phyloP scores from a whole-genome alignment of 805 yeast species.

The Kodamaea jinghongensis region DNA sequence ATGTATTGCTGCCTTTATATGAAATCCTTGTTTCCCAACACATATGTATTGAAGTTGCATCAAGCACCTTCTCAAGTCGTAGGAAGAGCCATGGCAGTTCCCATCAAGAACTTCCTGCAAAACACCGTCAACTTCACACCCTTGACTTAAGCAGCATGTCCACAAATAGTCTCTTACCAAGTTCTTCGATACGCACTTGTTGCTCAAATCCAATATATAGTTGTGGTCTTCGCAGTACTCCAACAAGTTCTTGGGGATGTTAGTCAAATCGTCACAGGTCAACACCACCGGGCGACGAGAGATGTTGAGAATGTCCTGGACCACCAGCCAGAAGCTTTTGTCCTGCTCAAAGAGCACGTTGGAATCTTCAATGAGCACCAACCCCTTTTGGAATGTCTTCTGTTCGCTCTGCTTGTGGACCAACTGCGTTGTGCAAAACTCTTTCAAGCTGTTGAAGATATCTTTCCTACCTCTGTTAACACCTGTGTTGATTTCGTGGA shows the following conservation, averaged over 20 bases:
- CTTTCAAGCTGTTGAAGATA: constrained; percentile 61
- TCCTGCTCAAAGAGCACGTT: constrained; percentile 79
- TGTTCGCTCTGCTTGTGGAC: constrained; percentile 49
- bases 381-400: constrained; percentile 49
- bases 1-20: too few species aligned
- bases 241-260: constrained; percentile 48
- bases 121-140: constrained; percentile 30
- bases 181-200: constrained; percentile 12
- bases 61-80: constrained; percentile 49
- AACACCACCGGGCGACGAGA: constrained; percentile 70
- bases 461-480: constrained; percentile 71
- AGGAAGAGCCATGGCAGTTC: constrained; percentile 16
- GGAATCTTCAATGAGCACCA: constrained; percentile 81
- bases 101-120: constrained; percentile 26
- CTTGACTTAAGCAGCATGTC: constrained; percentile 36
- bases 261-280: constrained; percentile 52
- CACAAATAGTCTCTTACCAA: constrained; percentile 38
- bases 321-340: constrained; percentile 73
- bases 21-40: neutral
- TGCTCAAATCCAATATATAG: constrained; percentile 34
- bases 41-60: constrained; percentile 45
- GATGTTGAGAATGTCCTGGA: constrained; percentile 56
- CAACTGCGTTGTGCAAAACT: constrained; percentile 79
- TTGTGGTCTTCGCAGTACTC: constrained; percentile 45
- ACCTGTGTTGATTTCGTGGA: constrained; percentile 80